phyloP scores from a whole-genome alignment of 108 stramenopile genomes.

The Cyclostephanos invisitatus region DNA sequence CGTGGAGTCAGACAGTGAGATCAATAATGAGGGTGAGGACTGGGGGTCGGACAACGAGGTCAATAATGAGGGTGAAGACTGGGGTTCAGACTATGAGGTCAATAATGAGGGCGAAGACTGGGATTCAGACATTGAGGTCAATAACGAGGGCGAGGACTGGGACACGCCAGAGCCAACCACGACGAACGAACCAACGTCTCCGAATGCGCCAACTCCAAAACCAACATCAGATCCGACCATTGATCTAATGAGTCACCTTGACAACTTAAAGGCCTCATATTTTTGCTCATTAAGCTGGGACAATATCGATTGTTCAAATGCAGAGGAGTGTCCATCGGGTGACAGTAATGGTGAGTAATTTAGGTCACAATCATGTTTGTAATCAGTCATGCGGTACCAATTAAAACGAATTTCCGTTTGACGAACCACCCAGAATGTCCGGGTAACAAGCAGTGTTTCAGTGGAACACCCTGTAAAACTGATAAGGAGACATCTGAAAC shows the following conservation, averaged over 20 bases:
- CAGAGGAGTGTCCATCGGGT: constrained; percentile 41
- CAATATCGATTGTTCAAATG: constrained; percentile 42
- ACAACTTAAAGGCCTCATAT: constrained; percentile 27
- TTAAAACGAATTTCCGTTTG: background rate
- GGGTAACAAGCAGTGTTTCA: constrained; percentile 37
- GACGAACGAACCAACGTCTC: constrained; percentile 30
- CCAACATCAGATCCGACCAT: constrained; percentile 43
- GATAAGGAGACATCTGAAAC: constrained; percentile 2
- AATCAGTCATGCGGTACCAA: background rate
- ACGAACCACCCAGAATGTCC: constrained; percentile 36
- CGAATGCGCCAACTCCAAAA: constrained; percentile 19
- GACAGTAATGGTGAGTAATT: constrained; percentile 21
- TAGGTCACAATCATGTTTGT: background rate
- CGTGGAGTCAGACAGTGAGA: constrained; percentile 8
- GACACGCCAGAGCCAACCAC: constrained; percentile 2
- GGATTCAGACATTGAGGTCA: constrained; percentile 21
- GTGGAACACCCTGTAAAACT: constrained; percentile 32
- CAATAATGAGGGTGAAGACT: constrained; percentile 28
- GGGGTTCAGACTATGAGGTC: constrained; percentile 14
- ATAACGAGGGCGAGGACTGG: constrained; percentile 47
- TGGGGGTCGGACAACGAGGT: constrained; percentile 4
- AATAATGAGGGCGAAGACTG: constrained; percentile 46
- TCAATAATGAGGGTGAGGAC: constrained; percentile 26
- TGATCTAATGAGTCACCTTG: constrained; percentile 38
- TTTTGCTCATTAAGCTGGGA: constrained; percentile 40